Percentiles rank a stretch among this genome's conserved stretches.
phyloP scores from a whole-genome alignment of 1,284 basidiomycete species.

The Earliella scabrosa region DNA sequence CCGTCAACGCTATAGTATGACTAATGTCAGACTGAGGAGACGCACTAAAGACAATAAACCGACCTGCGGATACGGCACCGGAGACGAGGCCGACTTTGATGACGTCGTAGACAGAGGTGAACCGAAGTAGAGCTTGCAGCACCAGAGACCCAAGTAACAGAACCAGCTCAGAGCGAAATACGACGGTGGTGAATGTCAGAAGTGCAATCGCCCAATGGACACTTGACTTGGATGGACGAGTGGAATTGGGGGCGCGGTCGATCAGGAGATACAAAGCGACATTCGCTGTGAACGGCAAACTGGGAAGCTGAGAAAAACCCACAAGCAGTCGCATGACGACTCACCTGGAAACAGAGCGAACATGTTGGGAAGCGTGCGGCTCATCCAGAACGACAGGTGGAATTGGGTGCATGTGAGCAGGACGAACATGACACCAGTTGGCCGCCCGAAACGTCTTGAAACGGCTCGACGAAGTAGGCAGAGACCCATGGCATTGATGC shows the following conservation, averaged over 20 bases:
- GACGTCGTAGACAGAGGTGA: conserved; percentile 49
- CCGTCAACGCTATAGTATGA: conserved; percentile 57
- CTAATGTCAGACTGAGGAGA: not conserved
- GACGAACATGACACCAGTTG: conserved; percentile 63
- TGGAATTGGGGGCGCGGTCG: conserved; percentile 46
- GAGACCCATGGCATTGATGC: conserved; percentile 69
- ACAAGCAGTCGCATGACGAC: too few species aligned
- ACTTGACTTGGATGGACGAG: conserved; percentile 40
- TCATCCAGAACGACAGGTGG: conserved; percentile 92
- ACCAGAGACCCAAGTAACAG: conserved; percentile 68
- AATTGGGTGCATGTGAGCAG: conserved; percentile 84
- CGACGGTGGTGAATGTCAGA: conserved; percentile 71
- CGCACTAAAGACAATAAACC: conserved; percentile 26
- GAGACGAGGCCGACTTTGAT: conserved; percentile 58
- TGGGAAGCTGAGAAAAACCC: too few species aligned
- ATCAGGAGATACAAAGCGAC: conserved; percentile 64
- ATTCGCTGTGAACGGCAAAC: conserved; percentile 53
- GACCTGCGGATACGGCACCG: conserved; percentile 63
- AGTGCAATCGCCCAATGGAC: conserved; percentile 47
- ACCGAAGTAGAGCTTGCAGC: conserved; percentile 56
- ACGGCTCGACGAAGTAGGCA: conserved; percentile 68
- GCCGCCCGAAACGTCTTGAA: conserved; percentile 62
- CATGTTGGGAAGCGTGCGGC: conserved; percentile 94
- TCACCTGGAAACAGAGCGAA: conserved; percentile 83
- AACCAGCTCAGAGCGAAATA: conserved; percentile 84